phyloP scores from a whole-genome alignment of 208 protist genomes.

The Leishmania tropica region DNA sequence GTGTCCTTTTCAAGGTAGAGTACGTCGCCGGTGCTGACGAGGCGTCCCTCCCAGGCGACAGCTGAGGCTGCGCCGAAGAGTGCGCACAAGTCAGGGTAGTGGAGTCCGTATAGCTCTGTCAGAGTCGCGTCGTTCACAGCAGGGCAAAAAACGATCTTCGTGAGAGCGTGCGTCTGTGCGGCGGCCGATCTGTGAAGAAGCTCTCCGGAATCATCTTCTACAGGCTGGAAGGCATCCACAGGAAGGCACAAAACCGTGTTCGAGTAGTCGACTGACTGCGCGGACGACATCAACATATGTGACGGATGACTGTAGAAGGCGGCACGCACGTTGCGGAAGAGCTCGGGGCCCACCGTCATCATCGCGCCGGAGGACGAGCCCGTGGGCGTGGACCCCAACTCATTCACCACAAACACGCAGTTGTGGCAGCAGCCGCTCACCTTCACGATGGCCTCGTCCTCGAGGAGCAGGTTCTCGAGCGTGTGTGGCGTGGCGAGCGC shows the following conservation, averaged over 20 bases:
- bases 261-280: constrained; percentile 8
- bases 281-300: background rate
- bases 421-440: constrained; percentile 37
- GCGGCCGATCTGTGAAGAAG: constrained; percentile 1
- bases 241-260: constrained; percentile 30
- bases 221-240: constrained; percentile 22
- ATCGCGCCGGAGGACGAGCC: background rate
- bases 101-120: constrained; percentile 55
- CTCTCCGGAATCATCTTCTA: constrained; percentile 35
- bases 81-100: constrained; percentile 48
- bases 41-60: constrained; percentile 39
- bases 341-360: constrained; percentile 34
- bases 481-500: constrained; percentile 24
- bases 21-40: constrained; percentile 75
- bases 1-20: constrained; percentile 31
- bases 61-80: constrained; percentile 38
- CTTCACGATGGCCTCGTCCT: constrained; percentile 35
- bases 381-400: background rate
- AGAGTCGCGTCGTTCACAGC: constrained; percentile 58
- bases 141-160: constrained; percentile 39
- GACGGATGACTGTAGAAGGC: constrained; percentile 22
- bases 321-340: constrained; percentile 77
- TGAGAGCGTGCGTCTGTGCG: constrained; percentile 1
- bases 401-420: constrained; percentile 40
- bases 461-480: constrained; percentile 39